phyloP scores from a whole-genome alignment of 164 flowering plant genomes.

The Stephania japonica region DNA sequence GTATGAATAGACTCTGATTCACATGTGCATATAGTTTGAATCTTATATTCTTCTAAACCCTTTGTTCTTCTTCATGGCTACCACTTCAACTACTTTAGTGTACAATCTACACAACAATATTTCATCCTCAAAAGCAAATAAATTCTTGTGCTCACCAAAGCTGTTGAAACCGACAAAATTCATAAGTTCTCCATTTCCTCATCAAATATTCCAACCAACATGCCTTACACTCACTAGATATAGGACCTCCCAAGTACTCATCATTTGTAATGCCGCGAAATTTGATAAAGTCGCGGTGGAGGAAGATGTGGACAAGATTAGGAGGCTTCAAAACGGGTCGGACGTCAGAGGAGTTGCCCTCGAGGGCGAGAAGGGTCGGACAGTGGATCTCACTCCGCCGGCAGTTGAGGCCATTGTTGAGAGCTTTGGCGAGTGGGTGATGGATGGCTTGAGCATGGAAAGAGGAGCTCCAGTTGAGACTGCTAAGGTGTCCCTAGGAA shows the following conservation, averaged over 20 bases:
- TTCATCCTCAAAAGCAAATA: slow-evolving; percentile 9
- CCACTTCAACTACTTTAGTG: slow-evolving; percentile 27
- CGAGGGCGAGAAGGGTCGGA: slow-evolving; percentile 74
- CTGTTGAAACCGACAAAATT: slow-evolving; percentile 9
- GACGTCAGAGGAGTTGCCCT: slow-evolving; percentile 90
- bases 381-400: slow-evolving; percentile 65
- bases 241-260: neutral
- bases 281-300: slow-evolving; percentile 39
- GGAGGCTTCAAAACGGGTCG: slow-evolving; percentile 85
- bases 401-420: slow-evolving; percentile 79
- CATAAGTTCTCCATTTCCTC: slow-evolving; percentile 11
- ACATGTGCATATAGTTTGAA: neutral
- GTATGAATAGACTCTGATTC: neutral
- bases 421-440: slow-evolving; percentile 91
- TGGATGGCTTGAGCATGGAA: slow-evolving; percentile 26
- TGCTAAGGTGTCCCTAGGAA: slow-evolving; percentile 65
- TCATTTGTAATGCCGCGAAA: slow-evolving; percentile 22
- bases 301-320: slow-evolving; percentile 61
- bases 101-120: slow-evolving; percentile 14
- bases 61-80: slow-evolving; percentile 24
- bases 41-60: neutral
- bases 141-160: neutral
- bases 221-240: neutral
- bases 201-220: neutral
- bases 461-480: slow-evolving; percentile 11